A percentile compares a stretch with the other conserved stretches of the same genome.
These are phyloP conservation scores for Gossypium longicalyx DNA, from an alignment of 345 rosid species.

Conservation along the genomic window DNA sequence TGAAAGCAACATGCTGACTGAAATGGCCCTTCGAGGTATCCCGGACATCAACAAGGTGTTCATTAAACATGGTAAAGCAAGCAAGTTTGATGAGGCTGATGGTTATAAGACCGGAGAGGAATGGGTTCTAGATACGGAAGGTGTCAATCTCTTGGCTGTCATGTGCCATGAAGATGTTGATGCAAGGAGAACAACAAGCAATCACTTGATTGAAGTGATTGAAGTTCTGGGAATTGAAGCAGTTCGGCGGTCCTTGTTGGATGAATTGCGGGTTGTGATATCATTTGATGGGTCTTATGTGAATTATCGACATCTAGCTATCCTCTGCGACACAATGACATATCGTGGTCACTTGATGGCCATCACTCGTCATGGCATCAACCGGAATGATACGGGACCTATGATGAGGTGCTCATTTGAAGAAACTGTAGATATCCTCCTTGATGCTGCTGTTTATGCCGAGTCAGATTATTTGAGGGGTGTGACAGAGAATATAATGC, in stretches of 20 bases:
- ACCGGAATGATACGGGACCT: conserved; percentile 95
- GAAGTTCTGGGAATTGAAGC: conserved; percentile 97
- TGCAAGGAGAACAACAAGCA: conserved; percentile 88
- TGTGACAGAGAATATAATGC: conserved; percentile 93
- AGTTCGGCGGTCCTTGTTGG: conserved; percentile 82
- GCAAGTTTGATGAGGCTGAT: conserved; percentile 68
- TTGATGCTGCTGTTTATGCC: conserved; percentile 95
- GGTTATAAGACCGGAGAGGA: conserved; percentile 83
- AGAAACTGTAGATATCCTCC: conserved; percentile 95
- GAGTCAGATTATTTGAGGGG: conserved; percentile 81
- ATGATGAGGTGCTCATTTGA: conserved; percentile 97
- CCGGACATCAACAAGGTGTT: conserved; percentile 94
- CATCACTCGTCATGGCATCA: conserved; percentile 95
- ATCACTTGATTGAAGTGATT: conserved; percentile 89
- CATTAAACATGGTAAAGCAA: conserved; percentile 70
- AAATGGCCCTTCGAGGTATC: conserved; percentile 95
- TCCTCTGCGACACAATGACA: conserved; percentile 95
- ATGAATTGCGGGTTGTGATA: conserved; percentile 92
- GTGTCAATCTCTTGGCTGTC: conserved; percentile 93
- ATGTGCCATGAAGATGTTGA: conserved; percentile 94
- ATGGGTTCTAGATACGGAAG: conserved; percentile 99
- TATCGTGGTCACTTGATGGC: conserved; percentile 98
- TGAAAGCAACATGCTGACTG: conserved; percentile 93
- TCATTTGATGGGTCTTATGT: conserved; percentile 97
- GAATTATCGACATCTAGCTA: conserved; percentile 93